Percentiles rank a stretch among this genome's conserved stretches.
These are phyloP conservation scores for Uromyces viciae-fabae DNA, from an alignment of 1,284 basidiomycete genomes.

Conservation along the genomic window DNA sequence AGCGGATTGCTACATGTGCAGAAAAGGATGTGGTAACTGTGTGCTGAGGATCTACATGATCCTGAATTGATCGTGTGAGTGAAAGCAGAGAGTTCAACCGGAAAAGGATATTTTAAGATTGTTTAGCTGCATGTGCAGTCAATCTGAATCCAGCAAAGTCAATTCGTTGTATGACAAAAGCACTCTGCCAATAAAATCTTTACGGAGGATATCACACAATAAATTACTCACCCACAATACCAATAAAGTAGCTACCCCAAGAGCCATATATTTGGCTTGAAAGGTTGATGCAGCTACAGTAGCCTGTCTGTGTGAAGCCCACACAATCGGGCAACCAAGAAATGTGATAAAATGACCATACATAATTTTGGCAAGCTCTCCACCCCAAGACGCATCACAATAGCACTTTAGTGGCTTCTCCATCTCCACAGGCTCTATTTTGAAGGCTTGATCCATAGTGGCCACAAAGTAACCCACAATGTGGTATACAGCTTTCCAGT, in stretches of 20 bases:
- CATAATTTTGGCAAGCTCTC: neutral
- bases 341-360: neutral
- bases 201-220: neutral
- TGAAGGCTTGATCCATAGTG: neutral
- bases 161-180: no score
- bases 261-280: neutral
- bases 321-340: neutral
- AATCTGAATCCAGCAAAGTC: no score
- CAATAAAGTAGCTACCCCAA: neutral
- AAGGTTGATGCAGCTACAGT: neutral
- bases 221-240: neutral
- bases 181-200: neutral
- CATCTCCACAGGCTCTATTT: neutral
- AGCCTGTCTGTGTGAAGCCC: neutral
- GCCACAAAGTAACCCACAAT: neutral
- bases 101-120: no score
- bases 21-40: no score
- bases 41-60: no score
- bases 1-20: no score
- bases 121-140: no score
- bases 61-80: no score
- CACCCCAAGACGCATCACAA: no score
- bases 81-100: no score
- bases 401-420: no score
- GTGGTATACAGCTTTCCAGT: neutral